phyloP scores from a whole-genome alignment of 768 basidiomycete species.

The Mycena kentingensis region DNA sequence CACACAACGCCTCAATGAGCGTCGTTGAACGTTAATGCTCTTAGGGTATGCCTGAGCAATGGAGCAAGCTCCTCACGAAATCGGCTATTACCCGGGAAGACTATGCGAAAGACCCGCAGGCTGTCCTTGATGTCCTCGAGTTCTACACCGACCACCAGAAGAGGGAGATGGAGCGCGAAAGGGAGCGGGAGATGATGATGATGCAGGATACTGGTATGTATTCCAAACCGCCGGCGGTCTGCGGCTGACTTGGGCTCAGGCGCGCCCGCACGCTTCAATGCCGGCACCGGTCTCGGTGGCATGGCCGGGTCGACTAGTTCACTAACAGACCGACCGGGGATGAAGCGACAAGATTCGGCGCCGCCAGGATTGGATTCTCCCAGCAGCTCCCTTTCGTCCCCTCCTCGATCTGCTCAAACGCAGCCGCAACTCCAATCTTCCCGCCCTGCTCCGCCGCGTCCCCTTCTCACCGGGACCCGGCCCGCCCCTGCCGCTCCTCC shows the following conservation, averaged over 20 bases:
- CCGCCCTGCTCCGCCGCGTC: conserved; percentile 71
- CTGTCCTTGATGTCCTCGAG: conserved; percentile 95
- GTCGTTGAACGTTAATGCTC: conserved; percentile 4
- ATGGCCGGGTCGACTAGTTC: conserved; percentile 39
- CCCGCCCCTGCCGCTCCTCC: conserved; percentile 55
- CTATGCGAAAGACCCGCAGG: conserved; percentile 95
- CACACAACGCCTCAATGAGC: not conserved
- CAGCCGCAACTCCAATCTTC: conserved; percentile 60
- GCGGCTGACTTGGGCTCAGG: conserved; percentile 32
- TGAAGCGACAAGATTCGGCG: conserved; percentile 51
- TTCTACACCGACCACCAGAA: conserved; percentile 99
- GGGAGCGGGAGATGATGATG: conserved; percentile 41
- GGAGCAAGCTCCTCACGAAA: conserved; percentile 95
- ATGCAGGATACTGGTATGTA: conserved; percentile 2
- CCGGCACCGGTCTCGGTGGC: conserved; percentile 90
- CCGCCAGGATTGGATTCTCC: conserved; percentile 24
- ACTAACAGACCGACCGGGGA: conserved; percentile 34
- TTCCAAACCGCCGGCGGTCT: conserved; percentile 20
- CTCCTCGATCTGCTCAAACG: conserved; percentile 59
- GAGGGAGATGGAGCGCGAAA: conserved; percentile 69
- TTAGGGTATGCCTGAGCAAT: conserved; percentile 95
- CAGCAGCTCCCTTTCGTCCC: conserved; percentile 30
- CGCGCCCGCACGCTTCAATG: conserved; percentile 81
- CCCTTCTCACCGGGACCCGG: conserved; percentile 56
- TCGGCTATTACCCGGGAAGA: conserved; percentile 98